Conservation (phyloP, 768 basidiomycete genomes). For the Suillus sp. region DNA sequence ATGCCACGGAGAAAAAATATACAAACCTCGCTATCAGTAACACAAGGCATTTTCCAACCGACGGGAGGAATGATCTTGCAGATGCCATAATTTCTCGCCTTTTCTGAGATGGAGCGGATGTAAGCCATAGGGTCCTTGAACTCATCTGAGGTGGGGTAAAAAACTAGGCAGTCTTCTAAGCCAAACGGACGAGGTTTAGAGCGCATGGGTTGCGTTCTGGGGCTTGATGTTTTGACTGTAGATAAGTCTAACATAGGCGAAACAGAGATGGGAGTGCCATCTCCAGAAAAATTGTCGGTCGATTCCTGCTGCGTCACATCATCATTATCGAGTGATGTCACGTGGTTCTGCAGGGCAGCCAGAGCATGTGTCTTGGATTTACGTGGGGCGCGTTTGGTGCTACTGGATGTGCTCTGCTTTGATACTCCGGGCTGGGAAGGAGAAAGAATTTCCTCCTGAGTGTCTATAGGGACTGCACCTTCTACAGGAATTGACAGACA, state of each 20-base stretch:
- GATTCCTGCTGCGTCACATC: conserved; percentile 44
- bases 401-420: conserved; percentile 41
- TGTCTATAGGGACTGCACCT: conserved; percentile 66
- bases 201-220: conserved; percentile 42
- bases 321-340: conserved; percentile 55
- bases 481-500: conserved; percentile 79
- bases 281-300: conserved; percentile 48
- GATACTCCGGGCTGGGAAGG: conserved; percentile 35
- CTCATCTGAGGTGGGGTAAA: conserved; percentile 86
- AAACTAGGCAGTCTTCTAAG: conserved; percentile 87
- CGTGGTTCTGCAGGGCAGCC: conserved; percentile 72
- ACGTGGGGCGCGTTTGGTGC: conserved; percentile 73
- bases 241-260: conserved; percentile 65
- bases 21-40: conserved; percentile 89
- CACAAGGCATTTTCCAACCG: conserved; percentile 95
- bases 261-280: conserved; percentile 62
- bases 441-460: conserved; percentile 42
- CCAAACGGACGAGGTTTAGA: conserved; percentile 73
- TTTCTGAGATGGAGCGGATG: conserved; percentile 75
- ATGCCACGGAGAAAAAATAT: conserved; percentile 14
- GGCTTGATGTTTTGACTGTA: conserved; percentile 68
- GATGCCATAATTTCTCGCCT: conserved; percentile 80
- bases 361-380: conserved; percentile 91
- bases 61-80: conserved; percentile 95
- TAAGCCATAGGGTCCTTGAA: conserved; percentile 95